A percentile compares a stretch with the other conserved stretches of the same genome.
Evolutionary conservation across 176 grass and related monocot species (phyloP).

Genomic region (Oryza punctata): DNA sequence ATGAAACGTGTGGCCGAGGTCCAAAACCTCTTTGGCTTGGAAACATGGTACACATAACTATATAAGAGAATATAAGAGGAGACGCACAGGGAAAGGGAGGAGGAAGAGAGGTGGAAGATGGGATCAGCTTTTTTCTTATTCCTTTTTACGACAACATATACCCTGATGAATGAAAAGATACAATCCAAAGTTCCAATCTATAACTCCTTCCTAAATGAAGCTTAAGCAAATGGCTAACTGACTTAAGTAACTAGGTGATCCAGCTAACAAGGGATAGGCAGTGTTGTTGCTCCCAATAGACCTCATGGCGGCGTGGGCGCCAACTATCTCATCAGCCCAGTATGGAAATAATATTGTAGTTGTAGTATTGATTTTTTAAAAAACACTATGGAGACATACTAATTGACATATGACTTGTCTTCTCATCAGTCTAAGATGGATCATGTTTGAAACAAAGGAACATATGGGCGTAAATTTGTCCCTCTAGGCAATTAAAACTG

Average conservation of each 20-base stretch:
- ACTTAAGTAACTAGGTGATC: background rate
- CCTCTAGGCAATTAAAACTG: background rate
- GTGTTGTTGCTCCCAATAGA: background rate
- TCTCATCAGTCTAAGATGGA: slow-evolving; percentile 6
- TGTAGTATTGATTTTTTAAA: background rate
- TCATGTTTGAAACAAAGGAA: slow-evolving; percentile 13
- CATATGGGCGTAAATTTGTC: slow-evolving; percentile 24
- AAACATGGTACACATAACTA: background rate
- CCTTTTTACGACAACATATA: background rate
- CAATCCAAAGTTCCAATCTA: background rate
- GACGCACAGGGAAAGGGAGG: background rate
- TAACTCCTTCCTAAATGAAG: background rate
- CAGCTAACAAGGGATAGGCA: background rate
- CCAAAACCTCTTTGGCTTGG: background rate
- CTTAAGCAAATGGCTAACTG: background rate
- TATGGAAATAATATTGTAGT: slow-evolving; percentile 3
- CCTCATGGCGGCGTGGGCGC: background rate
- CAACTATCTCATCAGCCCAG: background rate
- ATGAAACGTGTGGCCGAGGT: background rate
- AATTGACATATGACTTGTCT: background rate
- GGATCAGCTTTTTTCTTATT: background rate
- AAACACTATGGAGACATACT: background rate
- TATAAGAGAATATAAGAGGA: background rate
- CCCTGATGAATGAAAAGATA: background rate
- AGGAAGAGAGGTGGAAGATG: background rate